phyloP scores from a whole-genome alignment of 2,329 filamentous ascomycete genomes.

The Trichothecium roseum region DNA sequence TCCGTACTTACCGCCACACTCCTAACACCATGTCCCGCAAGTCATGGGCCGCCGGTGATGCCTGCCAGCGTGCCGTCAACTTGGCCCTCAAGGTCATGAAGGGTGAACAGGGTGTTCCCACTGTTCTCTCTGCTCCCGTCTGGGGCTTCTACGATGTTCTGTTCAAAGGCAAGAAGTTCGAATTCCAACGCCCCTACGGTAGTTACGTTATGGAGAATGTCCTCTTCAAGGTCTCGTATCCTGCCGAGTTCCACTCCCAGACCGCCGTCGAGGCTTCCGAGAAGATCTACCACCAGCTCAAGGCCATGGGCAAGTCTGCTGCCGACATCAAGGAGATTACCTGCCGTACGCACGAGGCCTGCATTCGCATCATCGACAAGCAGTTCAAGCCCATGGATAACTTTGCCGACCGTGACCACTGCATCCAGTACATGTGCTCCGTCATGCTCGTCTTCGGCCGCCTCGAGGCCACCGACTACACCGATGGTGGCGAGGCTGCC shows the following conservation, averaged over 20 bases:
- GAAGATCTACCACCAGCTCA: conserved; percentile 76
- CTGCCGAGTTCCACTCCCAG: conserved; percentile 97
- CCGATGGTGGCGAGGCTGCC: conserved; percentile 84
- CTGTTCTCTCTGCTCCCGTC: conserved; percentile 79
- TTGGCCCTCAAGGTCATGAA: conserved; percentile 82
- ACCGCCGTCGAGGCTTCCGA: conserved; percentile 93
- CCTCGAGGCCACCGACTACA: conserved; percentile 87
- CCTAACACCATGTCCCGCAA: conserved; percentile 99
- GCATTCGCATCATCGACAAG: conserved; percentile 99
- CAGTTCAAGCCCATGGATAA: conserved; percentile 99
- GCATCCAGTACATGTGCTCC: conserved; percentile 98
- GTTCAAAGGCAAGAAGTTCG: conserved; percentile 91
- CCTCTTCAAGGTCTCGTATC: conserved; percentile 98
- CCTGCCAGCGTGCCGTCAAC: conserved; percentile 91
- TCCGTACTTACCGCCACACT: conserved; percentile 93
- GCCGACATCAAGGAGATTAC: conserved; percentile 88
- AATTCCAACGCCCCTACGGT: conserved; percentile 92
- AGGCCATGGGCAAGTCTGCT: conserved; percentile 77
- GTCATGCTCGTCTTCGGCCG: conserved; percentile 95
- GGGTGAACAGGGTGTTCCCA: conserved; percentile 85
- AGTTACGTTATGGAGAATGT: conserved; percentile 99
- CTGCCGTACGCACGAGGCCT: conserved; percentile 96
- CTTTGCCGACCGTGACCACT: conserved; percentile 98
- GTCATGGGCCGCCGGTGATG: conserved; percentile 97
- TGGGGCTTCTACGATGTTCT: conserved; percentile 99